Base-by-base conservation (phyloP, 2,329 filamentous ascomycete genomes). In the Didymella exigua region DNA sequence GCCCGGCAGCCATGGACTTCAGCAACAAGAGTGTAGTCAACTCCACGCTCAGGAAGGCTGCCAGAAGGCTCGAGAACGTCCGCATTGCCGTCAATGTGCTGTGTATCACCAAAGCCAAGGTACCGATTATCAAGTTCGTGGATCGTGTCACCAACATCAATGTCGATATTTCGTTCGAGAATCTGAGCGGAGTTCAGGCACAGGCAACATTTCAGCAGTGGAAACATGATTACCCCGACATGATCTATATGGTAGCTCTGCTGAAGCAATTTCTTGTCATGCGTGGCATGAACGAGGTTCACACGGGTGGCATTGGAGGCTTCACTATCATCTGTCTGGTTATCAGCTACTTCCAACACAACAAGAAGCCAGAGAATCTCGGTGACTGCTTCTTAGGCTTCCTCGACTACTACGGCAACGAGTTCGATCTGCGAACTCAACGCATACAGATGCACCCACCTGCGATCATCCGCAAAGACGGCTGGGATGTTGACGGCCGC, bases 151-250 rank as follows among this genome's bases (percentile, higher is more conserved):
- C 93, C 1, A 87, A 87, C 11, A 79, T 99, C 48, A 90, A 89
- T 63, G 89, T 98, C 11, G 95, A 99, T 71, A 84, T 99, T 11
- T 98, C 93, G 0, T 97, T 99, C 70, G 93, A 99, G 76, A 98
- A 97, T 69, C 77, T 88, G 30, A 90, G 89, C 36, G 95, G 95
- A 10, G 78, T 97, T 9, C 77, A 83, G 16, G 93, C 95, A 2
- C 89, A 95, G 67, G 78, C 86, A 16, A 97, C 91, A 0, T 96
- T 97, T 71, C 76, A 86, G 49, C 74, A 79, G 0, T 99, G 95
- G 95, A 93, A 90, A 74, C 66, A 79, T 13, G 79, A 88, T 48
- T 96, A 89, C 61, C 93, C 93, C 0, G 86, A 87, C 8, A 93
- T 98, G 90, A 89, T 91, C 0, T 85, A 90, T 34, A 79, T 99